Evolutionary conservation across 768 basidiomycete species (phyloP), one percentile per base, ranked within the genome.

Genomic region (Mycena filopes): DNA sequence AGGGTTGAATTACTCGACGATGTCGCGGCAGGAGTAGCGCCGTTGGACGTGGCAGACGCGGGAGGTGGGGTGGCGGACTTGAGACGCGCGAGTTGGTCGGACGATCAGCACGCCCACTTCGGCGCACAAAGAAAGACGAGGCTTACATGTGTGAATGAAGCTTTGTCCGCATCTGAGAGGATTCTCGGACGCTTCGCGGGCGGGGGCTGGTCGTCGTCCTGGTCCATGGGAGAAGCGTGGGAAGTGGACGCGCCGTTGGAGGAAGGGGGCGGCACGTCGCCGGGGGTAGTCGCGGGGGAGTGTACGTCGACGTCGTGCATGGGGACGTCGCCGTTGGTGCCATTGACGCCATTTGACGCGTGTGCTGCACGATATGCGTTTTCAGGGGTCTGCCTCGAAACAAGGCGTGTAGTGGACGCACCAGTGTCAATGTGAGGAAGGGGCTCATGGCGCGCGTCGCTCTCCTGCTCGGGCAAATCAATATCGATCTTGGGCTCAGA

Each of bases 131-230:
- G 76, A 76, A 76, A 81, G 63, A 70, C 56, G 55, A 65, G 65
- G 75, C 90, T 86, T 81, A 93, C 91, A 81, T 93, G 87, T 66
- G 87, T 85, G 70, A 90, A 79, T 18, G 90, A 90, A 49, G 89
- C 89, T 75, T 86, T 85, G 79, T 92, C 90, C 33, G 87, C 88
- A 74, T 95, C 92, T 49, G 91, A 92, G 71, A 87, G 81, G 79
- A 88, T 88, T 70, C 93, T 81, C 29, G 91, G 85, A 66, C 93
- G 86, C 84, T 95, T 95, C 64, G 92, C 90, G 29, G 93, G 93
- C n/a, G 90, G 92, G 16, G 89, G 91, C 65, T 83, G 80, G 62
- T 86, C 82, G 66, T 89, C 87, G 63, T 89, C 88, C 70, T 87
- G 84, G 61, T 81, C 82, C 25, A 70, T 72, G 33, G 78, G 75